Evolutionary conservation across 768 basidiomycete genomes (phyloP).

Genomic region (Pleurotus tuoliensis): DNA sequence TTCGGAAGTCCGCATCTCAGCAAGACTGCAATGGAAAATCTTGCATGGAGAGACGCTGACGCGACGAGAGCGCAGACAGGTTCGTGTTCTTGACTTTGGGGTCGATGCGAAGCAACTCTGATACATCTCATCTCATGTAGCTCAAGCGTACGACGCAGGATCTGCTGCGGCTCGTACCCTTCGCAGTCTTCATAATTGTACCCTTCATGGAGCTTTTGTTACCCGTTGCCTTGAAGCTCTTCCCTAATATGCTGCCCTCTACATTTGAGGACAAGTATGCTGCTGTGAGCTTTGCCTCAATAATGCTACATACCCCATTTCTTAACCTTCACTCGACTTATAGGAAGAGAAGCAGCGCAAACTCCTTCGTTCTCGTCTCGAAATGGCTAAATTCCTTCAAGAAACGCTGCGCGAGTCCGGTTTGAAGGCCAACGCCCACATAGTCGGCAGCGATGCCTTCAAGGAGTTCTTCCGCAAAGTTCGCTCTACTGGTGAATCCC

Average conservation of each 20-base stretch:
- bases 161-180: conserved; percentile 88
- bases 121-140: conserved; percentile 33
- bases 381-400: conserved; percentile 99
- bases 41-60: conserved; percentile 89
- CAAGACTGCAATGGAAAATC: conserved; percentile 86
- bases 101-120: background rate
- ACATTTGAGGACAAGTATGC: conserved; percentile 98
- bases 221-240: conserved; percentile 93
- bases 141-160: conserved; percentile 92
- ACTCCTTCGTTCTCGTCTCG: conserved; percentile 86
- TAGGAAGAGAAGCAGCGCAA: conserved; percentile 98
- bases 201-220: conserved; percentile 98
- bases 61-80: conserved; percentile 91
- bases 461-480: conserved; percentile 99
- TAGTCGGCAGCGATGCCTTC: conserved; percentile 92
- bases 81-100: conserved; percentile 23
- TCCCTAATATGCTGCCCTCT: conserved; percentile 98
- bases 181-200: conserved; percentile 90
- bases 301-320: background rate
- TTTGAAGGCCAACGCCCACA: conserved; percentile 87
- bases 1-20: conserved; percentile 89
- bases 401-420: conserved; percentile 95
- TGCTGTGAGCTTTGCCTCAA: conserved; percentile 45
- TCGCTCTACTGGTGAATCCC: conserved; percentile 92
- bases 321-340: background rate